Evolutionary conservation across 306 rosid genomes (phyloP).

Genomic region (Vigna mungo): DNA sequence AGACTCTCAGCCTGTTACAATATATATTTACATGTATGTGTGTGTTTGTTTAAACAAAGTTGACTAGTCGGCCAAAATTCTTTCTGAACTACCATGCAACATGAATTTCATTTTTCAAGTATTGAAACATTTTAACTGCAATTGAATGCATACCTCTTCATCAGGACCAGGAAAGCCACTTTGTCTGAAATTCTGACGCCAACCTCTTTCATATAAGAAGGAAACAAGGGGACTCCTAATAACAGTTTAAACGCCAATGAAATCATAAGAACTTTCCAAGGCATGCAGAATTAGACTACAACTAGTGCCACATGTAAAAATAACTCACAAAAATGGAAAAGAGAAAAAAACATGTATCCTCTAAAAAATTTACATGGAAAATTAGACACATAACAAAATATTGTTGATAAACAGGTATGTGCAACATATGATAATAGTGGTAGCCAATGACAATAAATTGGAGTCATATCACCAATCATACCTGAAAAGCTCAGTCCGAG

Average conservation of each 20-base stretch:
- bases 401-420: neutral
- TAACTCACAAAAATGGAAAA: neutral
- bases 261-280: conserved; percentile 42
- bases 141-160: conserved; percentile 72
- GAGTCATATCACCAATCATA: conserved; percentile 31
- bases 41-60: neutral
- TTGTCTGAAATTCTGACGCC: conserved; percentile 91
- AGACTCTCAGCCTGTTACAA: neutral
- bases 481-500: conserved; percentile 80
- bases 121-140: conserved; percentile 9
- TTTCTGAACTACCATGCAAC: conserved; percentile 27
- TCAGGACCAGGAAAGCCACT: conserved; percentile 96
- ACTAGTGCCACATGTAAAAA: conserved; percentile 7
- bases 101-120: neutral
- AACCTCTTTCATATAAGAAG: conserved; percentile 94
- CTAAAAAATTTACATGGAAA: neutral
- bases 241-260: conserved; percentile 35
- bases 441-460: conserved; percentile 1
- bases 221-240: conserved; percentile 94
- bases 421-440: conserved; percentile 2
- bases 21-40: too few species aligned
- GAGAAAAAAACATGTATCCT: neutral
- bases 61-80: conserved; percentile 15
- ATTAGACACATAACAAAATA: conserved; percentile 16
- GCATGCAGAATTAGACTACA: conserved; percentile 32